Evolutionary conservation across 2,329 filamentous ascomycete species (phyloP), one percentile per base, ranked within the genome.

Genomic region (Fusarium bulbicola): DNA sequence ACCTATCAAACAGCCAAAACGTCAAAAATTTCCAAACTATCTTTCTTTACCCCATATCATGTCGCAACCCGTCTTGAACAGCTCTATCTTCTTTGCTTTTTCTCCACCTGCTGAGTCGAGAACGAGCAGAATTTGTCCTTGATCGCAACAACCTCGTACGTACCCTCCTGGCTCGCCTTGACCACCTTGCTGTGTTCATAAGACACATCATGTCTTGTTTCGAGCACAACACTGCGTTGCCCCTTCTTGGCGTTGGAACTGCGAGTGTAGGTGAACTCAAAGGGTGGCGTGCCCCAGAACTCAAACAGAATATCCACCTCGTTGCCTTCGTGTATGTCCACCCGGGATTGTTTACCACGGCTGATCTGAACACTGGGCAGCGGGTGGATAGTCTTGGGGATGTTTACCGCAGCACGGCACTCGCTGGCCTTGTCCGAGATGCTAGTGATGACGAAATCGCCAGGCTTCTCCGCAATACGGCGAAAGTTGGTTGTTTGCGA

Each of bases 271-370:
- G 95, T 98, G 80, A 98, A 99, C 83, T 98, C 96, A 79, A 99
- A 99, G 3, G 96, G 96, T 70, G 96, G 95, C 11, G 93, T 95
- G 63, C 97, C 96, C 85, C 93, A 95, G 83, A 99, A 99, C 78
- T 97, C 93, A 77, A 99, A 98, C 13, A 94, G 85, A 59, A 99
- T 95, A 80, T 98, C 94, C 2, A 96, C 95, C 80, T 97, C 93
- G 70, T 95, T 95, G 75, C 96, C 96, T 85, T 99, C 95, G 81
- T 98, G 97, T 71, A 99, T 99, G 80, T 98, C 96, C 40, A 97
- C 92, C 74, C 93, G 91, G 12, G 91, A 90, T 66, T 93, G 91
- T 70, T 89, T 89, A 36, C 97, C 97, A 78, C 94, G 93, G 79
- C 93, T 95, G 74, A 99, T 94, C 75, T 92, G 92, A 52, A 98